Evolutionary conservation across 73 alveolate genomes (phyloP).

Genomic region (Vitrella brassicaformis): DNA sequence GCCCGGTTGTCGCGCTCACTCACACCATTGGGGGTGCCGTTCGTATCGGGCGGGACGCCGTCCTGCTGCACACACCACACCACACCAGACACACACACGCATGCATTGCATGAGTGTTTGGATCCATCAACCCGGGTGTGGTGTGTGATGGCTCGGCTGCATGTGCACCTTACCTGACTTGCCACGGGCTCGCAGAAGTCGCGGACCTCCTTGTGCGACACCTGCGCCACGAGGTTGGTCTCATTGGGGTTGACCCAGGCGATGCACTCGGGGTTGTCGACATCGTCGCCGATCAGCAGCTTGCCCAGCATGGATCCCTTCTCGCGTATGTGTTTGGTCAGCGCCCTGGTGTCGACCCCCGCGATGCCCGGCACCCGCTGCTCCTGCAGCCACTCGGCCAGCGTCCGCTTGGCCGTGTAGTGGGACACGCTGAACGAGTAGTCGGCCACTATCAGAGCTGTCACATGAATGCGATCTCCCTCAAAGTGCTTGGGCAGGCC

Average conservation of each 20-base stretch:
- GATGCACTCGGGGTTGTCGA: neutral
- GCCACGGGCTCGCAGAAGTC: neutral
- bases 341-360: constrained; percentile 24
- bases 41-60: neutral
- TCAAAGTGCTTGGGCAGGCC: constrained; percentile 25
- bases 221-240: constrained; percentile 16
- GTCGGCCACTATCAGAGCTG: constrained; percentile 9
- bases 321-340: constrained; percentile 22
- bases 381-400: constrained; percentile 17
- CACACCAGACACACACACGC: neutral
- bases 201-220: constrained; percentile 10
- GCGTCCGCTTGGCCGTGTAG: constrained; percentile 12
- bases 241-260: constrained; percentile 11
- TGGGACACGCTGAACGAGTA: constrained; percentile 21
- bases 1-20: neutral
- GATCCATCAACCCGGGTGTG: too few relatives aligned
- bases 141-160: too few relatives aligned
- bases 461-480: constrained; percentile 11
- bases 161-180: too few relatives aligned
- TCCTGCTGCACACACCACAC: neutral
- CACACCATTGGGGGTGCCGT: too few relatives aligned
- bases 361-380: constrained; percentile 25
- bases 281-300: constrained; percentile 3
- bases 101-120: too few relatives aligned
- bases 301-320: constrained; percentile 18